Evolutionary conservation across 2,329 filamentous ascomycete genomes (phyloP), one percentile per base, ranked within the genome.

Genomic region (Ascochyta viciae-villosae): DNA sequence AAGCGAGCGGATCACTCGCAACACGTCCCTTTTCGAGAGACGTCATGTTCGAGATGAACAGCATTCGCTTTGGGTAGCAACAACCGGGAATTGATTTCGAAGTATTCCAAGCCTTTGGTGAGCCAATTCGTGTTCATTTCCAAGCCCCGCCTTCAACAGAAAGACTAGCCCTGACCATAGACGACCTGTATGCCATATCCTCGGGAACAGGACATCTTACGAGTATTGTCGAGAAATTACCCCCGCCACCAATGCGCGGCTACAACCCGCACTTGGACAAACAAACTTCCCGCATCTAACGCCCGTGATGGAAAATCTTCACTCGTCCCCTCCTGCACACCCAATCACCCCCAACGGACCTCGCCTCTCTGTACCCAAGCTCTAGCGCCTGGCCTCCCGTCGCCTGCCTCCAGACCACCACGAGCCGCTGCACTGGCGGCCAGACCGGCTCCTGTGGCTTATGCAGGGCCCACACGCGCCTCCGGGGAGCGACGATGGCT

Each of bases 401-500:
- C 42, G n/a, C 31, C 37, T 38, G 42, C 42, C 46, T 56, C 37
- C 15, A 56, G 38, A 43, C 43, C 33, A 47, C 38, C 38, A 37
- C 35, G 31, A 42, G n/a, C 27, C 38, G 43, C 43, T 39, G 9
- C 29, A 3, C 8, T 26, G 4, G 27, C 27, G 16, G 43, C 47
- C 38, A 56, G 53, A 43, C 43, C 22, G 13, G 9, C 47, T 34
- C 12, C 31, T 31, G 38, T 40, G 38, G 34, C 37, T 42, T 34
- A 56, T 48, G 42, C 53, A 51, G 43, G 42, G 37, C 42, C 46
- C 53, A 56, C 42, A 34, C 15, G 22, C n/a, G 37, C 7, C 52
- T 43, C 42, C 53, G 42, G 47, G 46, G 41, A 9, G 19, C 19
- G 42, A 13, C n/a, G 19, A 43, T 48, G 42, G 37, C 42, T 39